Base-by-base conservation (phyloP, 257 asterid genomes). In the Euphrasia confusa region DNA sequence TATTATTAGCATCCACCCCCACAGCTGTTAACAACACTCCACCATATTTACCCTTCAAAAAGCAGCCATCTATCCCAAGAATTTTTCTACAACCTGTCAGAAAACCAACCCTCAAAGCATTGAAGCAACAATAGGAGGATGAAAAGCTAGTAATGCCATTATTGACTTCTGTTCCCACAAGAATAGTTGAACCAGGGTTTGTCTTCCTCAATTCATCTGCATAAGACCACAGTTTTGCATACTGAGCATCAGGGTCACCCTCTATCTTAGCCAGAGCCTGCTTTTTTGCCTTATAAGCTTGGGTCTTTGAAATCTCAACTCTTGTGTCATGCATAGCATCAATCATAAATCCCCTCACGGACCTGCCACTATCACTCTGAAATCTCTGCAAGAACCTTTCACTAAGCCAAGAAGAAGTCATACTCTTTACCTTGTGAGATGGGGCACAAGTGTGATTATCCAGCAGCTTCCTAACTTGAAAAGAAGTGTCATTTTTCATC, bases 241-340 rank as follows among this genome's bases (percentile, higher is more conserved):
- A 64, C 7, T 64, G 60, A 9, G 5, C 3, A 64, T 33, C 53
- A 2, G 61, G 54, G 6, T 4, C 7, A 2, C 69, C 54, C 3
- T 48, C 60, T 0, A 64, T 4, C 2, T 1, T 10, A 1, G 35
- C 2, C 0, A 35, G 0, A 1, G 52, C 35, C 5, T 0, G 0
- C 18, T 33, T 64, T 26, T 35, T 64, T 0, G 60, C 37, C 8
- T 49, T 32, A 17, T 64, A 64, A 3, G 52, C 60, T 10, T 52
- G 60, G 0, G 4, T 30, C 10, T 7, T 4, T 1, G 37, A 8
- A 0, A 52, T 17, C 9, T 53, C 48, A 40, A 5, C 4, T 4
- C 1, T 32, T 5, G 6, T 32, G 6, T 32, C 37, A 32, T 32
- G 37, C 37, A 32, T 32, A 4, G 37, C 37, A 32, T 32, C 37